Base-by-base conservation (phyloP, 1,139 yeast genomes). In the Geotrichum restrictum region DNA sequence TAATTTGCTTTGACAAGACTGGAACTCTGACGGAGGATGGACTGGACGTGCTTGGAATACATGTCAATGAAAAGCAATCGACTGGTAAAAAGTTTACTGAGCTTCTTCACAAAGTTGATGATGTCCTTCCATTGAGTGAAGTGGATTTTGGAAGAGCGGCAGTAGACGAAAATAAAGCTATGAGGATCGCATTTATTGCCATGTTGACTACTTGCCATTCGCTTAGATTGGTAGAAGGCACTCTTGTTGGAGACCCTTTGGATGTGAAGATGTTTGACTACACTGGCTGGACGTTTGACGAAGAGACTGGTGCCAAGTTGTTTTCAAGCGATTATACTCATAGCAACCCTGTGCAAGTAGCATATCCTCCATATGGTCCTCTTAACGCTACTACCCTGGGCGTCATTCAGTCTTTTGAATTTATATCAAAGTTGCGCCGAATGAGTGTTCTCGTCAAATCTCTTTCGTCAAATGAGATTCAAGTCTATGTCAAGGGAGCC, bases 1-100 rank as follows among this genome's bases (percentile, higher is more conserved):
- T 88, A 2, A 75, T 89, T 64, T 88, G 96, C 63, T 93, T 94
- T 69, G 99, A 93, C 71, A 93, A 93, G 66, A 93, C 99, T 0
- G 99, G 99, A 1, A 93, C 99, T 0, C 74, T 93, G 60, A 93
- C 99, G 0, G 98, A 93, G 66, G 98, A 93, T 67, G 98, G 98
- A 0, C 74, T 93, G 47, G 98, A 91, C 67, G 88, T 94, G 6
- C 75, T 89, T 63, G 98, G 98, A 2, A 82, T 91, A 14, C 95
- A 88, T 62, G 55, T 52, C 3, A 53, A 49, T 18, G 53, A 52
- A n/a, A 18, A 11, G 8, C 13, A 18, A 13, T 13, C 31, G 6
- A 47, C 46, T 1, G 73, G 76, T 43, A 77, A 77, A 55, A 19
- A 19, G 19, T 81, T 78, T 59, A 81, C 75, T 40, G 77, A 74